These are phyloP conservation scores for Peniophora sp. DNA, from an alignment of 1,284 basidiomycete species.

Conservation along the genomic window DNA sequence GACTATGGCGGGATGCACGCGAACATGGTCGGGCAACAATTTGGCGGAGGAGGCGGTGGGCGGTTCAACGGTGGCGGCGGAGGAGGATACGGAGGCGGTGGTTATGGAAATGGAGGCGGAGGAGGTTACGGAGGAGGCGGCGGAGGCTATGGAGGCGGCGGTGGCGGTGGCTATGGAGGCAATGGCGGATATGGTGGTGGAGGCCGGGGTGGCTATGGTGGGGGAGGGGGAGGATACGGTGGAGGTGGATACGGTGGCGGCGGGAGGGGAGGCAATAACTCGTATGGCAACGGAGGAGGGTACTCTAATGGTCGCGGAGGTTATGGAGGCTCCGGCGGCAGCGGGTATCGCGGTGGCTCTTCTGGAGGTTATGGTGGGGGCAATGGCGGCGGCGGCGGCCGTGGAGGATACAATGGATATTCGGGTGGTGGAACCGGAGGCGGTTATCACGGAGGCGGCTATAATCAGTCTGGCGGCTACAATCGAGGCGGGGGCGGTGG, in stretches of 20 bases:
- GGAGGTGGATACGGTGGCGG: neutral
- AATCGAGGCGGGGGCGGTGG: conserved; percentile 16
- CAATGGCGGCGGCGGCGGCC: conserved; percentile 9
- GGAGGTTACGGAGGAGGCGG: conserved; percentile 12
- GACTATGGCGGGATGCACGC: conserved; percentile 9
- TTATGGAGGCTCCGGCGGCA: too few relatives aligned
- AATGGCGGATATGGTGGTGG: conserved; percentile 12
- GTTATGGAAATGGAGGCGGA: conserved; percentile 12
- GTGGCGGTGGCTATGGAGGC: conserved; percentile 22
- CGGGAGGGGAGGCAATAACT: too few relatives aligned
- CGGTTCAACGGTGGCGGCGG: conserved; percentile 4
- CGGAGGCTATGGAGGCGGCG: conserved; percentile 17
- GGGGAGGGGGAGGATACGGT: neutral
- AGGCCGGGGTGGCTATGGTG: conserved; percentile 2
- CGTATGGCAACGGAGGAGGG: too few relatives aligned
- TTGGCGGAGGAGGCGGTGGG: conserved; percentile 14
- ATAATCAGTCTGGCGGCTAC: conserved; percentile 11
- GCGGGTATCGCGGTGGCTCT: conserved; percentile 8
- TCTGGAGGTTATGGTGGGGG: conserved; percentile 5
- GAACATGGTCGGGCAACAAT: conserved; percentile 3
- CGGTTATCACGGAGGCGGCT: conserved; percentile 6
- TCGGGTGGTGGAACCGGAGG: conserved; percentile 13
- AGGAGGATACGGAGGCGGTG: conserved; percentile 11
- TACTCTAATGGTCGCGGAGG: conserved; percentile 8
- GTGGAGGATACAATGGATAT: conserved; percentile 2